A percentile compares a stretch with the other conserved stretches of the same genome.
These are phyloP conservation scores for Santalum album DNA, from an alignment of 164 flowering plant species.

Conservation along the genomic window DNA sequence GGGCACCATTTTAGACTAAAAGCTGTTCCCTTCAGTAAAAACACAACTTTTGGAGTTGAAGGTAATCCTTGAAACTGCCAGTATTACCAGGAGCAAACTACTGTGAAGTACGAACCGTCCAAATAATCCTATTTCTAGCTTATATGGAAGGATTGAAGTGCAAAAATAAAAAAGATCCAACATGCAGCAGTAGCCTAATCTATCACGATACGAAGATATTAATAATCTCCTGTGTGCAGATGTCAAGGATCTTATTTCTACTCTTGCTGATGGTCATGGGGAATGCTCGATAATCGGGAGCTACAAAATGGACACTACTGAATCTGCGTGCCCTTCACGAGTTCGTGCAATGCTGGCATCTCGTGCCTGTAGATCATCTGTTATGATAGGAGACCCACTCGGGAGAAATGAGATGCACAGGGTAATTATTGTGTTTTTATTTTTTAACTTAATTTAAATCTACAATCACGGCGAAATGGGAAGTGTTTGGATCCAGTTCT, in stretches of 20 bases:
- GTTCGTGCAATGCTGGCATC: conserved; percentile 98
- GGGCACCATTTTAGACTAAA: conserved; percentile 65
- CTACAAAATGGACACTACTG: conserved; percentile 64
- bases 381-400: conserved; percentile 87
- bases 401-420: conserved; percentile 82
- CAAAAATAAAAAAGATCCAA: no score
- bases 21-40: conserved; percentile 96
- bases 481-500: no score
- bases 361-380: conserved; percentile 92
- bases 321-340: conserved; percentile 87
- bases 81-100: not conserved
- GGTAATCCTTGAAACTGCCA: conserved; percentile 29
- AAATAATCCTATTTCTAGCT: no score
- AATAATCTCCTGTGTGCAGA: conserved; percentile 33
- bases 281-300: conserved; percentile 70
- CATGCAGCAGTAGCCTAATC: no score
- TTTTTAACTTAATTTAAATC: no score
- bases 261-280: conserved; percentile 78
- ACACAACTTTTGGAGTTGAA: conserved; percentile 86
- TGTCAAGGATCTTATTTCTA: conserved; percentile 85
- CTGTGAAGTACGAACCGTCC: not conserved
- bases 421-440: conserved; percentile 31
- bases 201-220: no score
- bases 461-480: no score
- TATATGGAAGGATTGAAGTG: no score